A percentile compares a stretch with the other conserved stretches of the same genome.
Evolutionary conservation across 768 basidiomycete species (phyloP).

Genomic region (Gymnopilus dilepis): DNA sequence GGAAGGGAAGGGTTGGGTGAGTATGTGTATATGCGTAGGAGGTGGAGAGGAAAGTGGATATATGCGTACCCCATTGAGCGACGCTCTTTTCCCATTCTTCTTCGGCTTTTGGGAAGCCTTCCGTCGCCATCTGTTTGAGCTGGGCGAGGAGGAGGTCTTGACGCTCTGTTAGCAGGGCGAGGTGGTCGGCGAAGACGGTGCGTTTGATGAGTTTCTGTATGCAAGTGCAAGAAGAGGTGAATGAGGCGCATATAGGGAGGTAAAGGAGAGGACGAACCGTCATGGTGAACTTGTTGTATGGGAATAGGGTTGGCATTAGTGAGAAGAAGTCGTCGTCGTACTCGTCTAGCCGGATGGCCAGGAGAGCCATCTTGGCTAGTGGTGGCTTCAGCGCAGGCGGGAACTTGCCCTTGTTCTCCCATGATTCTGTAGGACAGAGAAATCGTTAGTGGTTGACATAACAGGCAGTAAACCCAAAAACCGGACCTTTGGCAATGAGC

Average conservation of each 20-base stretch:
- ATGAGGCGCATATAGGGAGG: not conserved
- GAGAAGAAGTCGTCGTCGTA: constrained; percentile 94
- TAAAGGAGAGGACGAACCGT: constrained; percentile 52
- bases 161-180: constrained; percentile 63
- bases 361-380: constrained; percentile 71
- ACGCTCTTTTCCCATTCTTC: constrained; percentile 81
- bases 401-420: constrained; percentile 88
- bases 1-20: constrained; percentile 8
- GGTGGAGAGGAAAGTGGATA: not conserved
- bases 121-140: constrained; percentile 63
- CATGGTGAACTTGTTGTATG: constrained; percentile 97
- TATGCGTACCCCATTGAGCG: constrained; percentile 64
- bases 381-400: constrained; percentile 78
- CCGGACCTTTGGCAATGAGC: constrained; percentile 64
- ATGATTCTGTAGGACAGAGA: constrained; percentile 56
- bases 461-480: not conserved
- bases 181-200: constrained; percentile 80
- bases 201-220: constrained; percentile 97
- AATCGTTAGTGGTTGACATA: not conserved
- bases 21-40: not conserved
- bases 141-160: constrained; percentile 73
- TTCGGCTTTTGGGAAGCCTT: constrained; percentile 69
- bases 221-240: constrained; percentile 5
- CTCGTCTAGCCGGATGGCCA: constrained; percentile 83
- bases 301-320: constrained; percentile 84